Conservation (phyloP, 495 filamentous ascomycete species). For the Glonium stellatum region DNA sequence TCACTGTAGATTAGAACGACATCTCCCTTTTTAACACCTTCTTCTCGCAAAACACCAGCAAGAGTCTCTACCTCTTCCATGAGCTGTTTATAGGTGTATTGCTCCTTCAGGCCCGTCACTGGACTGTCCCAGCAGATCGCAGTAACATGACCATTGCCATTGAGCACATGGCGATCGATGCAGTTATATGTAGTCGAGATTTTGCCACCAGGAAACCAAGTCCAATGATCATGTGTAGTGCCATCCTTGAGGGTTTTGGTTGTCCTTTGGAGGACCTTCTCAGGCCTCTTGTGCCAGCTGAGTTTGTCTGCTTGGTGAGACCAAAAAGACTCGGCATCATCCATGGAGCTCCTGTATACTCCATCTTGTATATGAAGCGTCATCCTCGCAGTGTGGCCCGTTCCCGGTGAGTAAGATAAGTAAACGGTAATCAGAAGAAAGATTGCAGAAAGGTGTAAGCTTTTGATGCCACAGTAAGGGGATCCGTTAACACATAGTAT, state of each 20-base stretch:
- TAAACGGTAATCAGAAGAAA: background rate
- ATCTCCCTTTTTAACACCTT: constrained; percentile 80
- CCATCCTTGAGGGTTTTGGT: constrained; percentile 47
- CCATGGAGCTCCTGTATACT: constrained; percentile 43
- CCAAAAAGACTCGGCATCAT: constrained; percentile 69
- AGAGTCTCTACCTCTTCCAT: constrained; percentile 77
- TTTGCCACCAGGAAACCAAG: constrained; percentile 84
- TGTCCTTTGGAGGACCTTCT: constrained; percentile 38
- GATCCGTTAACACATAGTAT: background rate
- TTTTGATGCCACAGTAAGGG: background rate
- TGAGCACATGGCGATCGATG: constrained; percentile 71
- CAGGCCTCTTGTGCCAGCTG: constrained; percentile 71
- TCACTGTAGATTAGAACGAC: constrained; percentile 89
- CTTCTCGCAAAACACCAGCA: constrained; percentile 73
- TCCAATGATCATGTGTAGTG: constrained; percentile 55
- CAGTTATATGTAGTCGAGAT: constrained; percentile 90
- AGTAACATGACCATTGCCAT: constrained; percentile 55
- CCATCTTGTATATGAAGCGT: constrained; percentile 34
- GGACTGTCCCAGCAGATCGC: constrained; percentile 88
- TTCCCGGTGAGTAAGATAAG: background rate
- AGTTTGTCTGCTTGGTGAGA: constrained; percentile 62
- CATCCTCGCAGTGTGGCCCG: no score
- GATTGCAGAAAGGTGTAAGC: background rate
- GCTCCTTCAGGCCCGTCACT: constrained; percentile 66
- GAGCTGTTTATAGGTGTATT: constrained; percentile 65